phyloP scores from a whole-genome alignment of 345 rosid species.

The Cardamine occulta region DNA sequence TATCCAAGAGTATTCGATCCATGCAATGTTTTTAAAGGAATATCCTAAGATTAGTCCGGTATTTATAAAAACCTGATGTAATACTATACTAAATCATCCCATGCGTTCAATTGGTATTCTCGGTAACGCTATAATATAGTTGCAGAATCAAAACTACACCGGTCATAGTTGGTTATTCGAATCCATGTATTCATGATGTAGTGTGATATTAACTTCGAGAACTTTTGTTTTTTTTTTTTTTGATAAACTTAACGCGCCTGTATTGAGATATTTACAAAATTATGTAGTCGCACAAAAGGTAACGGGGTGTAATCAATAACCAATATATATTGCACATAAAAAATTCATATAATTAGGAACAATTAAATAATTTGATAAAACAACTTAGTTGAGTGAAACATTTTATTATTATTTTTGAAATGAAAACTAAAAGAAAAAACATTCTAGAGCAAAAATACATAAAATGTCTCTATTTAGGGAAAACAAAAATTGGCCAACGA shows the following conservation, averaged over 20 bases:
- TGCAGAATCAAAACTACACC: not conserved
- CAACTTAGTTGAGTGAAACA: not conserved
- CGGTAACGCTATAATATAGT: not conserved
- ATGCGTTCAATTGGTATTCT: not conserved
- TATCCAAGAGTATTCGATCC: not conserved
- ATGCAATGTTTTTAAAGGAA: not conserved
- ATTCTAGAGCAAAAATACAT: not conserved
- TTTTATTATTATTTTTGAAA: not conserved
- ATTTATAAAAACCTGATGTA: not conserved
- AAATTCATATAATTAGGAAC: not conserved
- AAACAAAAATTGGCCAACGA: not conserved
- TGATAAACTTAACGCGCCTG: not conserved
- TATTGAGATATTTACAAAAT: not conserved
- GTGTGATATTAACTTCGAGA: not conserved
- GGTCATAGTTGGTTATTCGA: too few species aligned
- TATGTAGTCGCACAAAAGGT: slow-evolving; percentile 1
- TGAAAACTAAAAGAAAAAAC: not conserved
- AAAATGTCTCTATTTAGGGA: not conserved
- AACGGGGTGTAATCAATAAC: not conserved
- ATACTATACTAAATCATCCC: not conserved
- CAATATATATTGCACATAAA: not conserved
- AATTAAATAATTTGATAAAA: not conserved
- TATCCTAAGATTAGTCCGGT: not conserved
- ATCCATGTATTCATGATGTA: not conserved
- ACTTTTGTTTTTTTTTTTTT: too few species aligned